Percentiles rank a stretch among this genome's conserved stretches.
phyloP scores from a whole-genome alignment of 2,329 filamentous ascomycete species.

The Stromatinia cepivora region DNA sequence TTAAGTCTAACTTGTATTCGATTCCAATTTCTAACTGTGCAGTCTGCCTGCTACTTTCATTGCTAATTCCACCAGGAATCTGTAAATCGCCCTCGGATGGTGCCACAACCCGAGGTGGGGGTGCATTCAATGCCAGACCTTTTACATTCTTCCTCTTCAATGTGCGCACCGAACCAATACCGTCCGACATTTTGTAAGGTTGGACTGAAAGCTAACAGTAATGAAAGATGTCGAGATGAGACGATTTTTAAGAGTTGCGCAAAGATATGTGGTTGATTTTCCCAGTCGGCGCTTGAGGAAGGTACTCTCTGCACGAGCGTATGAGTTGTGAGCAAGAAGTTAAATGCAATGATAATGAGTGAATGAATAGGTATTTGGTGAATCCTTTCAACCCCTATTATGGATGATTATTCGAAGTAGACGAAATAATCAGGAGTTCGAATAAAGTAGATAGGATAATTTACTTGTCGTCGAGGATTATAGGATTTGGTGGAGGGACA shows the following conservation, averaged over 20 bases:
- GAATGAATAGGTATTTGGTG: not conserved
- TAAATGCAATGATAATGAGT: slow-evolving; percentile 3
- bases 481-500: slow-evolving; percentile 24
- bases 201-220: slow-evolving; percentile 3
- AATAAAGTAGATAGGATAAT: slow-evolving; percentile 2
- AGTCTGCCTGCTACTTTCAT: slow-evolving; percentile 59
- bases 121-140: slow-evolving; percentile 82
- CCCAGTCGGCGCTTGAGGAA: slow-evolving; percentile 19
- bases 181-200: slow-evolving; percentile 50
- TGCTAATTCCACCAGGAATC: slow-evolving; percentile 59
- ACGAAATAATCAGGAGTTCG: slow-evolving; percentile 10
- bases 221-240: not conserved
- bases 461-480: slow-evolving; percentile 20
- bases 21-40: slow-evolving; percentile 88
- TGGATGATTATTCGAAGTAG: not conserved
- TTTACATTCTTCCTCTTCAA: slow-evolving; percentile 99
- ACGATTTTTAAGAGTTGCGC: slow-evolving; percentile 18
- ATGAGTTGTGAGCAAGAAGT: not conserved
- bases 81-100: slow-evolving; percentile 72
- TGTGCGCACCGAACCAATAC: slow-evolving; percentile 68
- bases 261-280: slow-evolving; percentile 13
- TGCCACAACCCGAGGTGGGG: slow-evolving; percentile 68
- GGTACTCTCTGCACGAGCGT: slow-evolving; percentile 15
- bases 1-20: slow-evolving; percentile 91
- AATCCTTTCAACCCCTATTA: not conserved